These are phyloP conservation scores for Xylogone sp. DNA, from an alignment of 2,329 filamentous ascomycete species.

Conservation along the genomic window DNA sequence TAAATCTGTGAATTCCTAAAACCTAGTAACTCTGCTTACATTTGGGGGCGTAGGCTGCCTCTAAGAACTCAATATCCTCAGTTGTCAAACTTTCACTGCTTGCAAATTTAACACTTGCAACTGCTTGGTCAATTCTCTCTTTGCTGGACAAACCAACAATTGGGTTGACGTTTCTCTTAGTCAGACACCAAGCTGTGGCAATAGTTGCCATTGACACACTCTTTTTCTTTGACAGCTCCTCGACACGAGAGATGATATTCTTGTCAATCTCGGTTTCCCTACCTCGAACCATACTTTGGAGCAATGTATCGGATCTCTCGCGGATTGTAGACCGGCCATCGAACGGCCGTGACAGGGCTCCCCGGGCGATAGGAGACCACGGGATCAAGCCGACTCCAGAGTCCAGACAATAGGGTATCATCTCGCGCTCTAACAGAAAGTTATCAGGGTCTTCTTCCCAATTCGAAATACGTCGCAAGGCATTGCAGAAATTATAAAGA, in stretches of 20 bases:
- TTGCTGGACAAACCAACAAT: constrained; percentile 51
- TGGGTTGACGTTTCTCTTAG: constrained; percentile 40
- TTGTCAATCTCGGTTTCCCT: constrained; percentile 21
- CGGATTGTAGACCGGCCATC: constrained; percentile 6
- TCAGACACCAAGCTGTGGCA: constrained; percentile 52
- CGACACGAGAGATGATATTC: constrained; percentile 17
- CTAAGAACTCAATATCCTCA: constrained; percentile 50
- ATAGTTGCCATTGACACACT: constrained; percentile 56
- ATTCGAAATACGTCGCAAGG: not conserved
- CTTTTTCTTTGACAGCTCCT: constrained; percentile 47
- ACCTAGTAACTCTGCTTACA: too few species aligned
- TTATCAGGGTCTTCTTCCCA: not conserved
- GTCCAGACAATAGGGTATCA: constrained; percentile 28
- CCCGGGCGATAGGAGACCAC: constrained; percentile 32
- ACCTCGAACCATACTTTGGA: constrained; percentile 10
- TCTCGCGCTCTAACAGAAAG: constrained; percentile 28
- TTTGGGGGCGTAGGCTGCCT: constrained; percentile 51
- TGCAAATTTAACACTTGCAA: constrained; percentile 35
- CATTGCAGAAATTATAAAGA: not conserved
- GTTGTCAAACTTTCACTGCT: constrained; percentile 40
- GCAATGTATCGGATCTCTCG: constrained; percentile 12
- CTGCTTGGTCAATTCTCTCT: constrained; percentile 50
- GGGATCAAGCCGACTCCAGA: constrained; percentile 33
- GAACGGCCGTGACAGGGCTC: constrained; percentile 24
- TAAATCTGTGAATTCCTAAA: too few species aligned